These are phyloP conservation scores for Paulownia fortunei DNA, from an alignment of 257 asterid genomes.

Conservation along the genomic window DNA sequence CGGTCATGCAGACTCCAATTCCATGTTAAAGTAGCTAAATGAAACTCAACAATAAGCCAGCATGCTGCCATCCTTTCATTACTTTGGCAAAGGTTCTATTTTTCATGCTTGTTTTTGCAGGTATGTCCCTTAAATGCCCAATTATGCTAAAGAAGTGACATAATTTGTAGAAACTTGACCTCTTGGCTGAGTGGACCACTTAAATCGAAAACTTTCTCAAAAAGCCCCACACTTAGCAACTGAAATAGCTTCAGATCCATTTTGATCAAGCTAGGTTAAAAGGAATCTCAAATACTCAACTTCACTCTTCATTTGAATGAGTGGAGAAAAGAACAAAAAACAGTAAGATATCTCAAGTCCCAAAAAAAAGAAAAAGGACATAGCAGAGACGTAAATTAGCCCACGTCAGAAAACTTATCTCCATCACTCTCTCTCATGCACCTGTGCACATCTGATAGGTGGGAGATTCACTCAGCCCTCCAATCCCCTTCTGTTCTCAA, in stretches of 20 bases:
- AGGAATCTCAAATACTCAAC: neutral
- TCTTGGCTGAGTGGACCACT: neutral
- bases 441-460: neutral
- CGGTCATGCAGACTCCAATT: neutral
- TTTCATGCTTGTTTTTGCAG: neutral
- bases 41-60: neutral
- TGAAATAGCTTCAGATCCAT: conserved; percentile 11
- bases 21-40: conserved; percentile 5
- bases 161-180: neutral
- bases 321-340: neutral
- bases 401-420: neutral
- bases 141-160: neutral
- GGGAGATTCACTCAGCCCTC: conserved; percentile 33
- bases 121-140: neutral
- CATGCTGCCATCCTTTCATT: neutral
- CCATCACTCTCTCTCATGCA: conserved; percentile 1
- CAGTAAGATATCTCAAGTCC: neutral
- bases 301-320: neutral
- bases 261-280: neutral
- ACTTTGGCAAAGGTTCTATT: neutral
- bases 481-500: neutral
- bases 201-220: neutral
- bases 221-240: neutral
- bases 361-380: neutral
- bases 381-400: neutral